Evolutionary conservation across 2,329 filamentous ascomycete species (phyloP).

Genomic region (Lasiodiplodia sp.): DNA sequence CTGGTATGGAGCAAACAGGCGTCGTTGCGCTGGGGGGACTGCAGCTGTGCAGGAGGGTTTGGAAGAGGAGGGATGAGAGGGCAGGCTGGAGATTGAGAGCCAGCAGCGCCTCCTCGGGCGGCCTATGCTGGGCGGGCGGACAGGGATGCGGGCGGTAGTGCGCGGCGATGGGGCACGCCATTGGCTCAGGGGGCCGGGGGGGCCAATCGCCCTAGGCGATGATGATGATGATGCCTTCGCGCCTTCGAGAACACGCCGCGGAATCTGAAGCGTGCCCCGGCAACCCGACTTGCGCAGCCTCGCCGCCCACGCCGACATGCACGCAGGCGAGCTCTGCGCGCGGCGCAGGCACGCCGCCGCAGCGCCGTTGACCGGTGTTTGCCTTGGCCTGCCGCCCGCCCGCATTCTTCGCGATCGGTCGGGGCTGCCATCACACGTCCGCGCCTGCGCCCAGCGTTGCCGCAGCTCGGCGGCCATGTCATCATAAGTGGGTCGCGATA

Average conservation of each 20-base stretch:
- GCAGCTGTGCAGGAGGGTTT: slow-evolving; percentile 21
- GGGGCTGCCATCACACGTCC: slow-evolving; percentile 1
- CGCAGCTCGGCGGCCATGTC: slow-evolving; percentile 26
- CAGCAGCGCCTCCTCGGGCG: slow-evolving; percentile 10
- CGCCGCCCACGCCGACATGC: not conserved
- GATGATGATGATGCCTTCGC: slow-evolving; percentile 17
- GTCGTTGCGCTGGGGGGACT: slow-evolving; percentile 13
- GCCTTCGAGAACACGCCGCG: slow-evolving; percentile 22
- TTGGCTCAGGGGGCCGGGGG: slow-evolving; percentile 16
- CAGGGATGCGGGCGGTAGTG: slow-evolving; percentile 19
- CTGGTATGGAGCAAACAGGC: slow-evolving; percentile 10
- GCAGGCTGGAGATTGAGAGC: slow-evolving; percentile 26
- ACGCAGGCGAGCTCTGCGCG: not conserved
- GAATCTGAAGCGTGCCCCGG: slow-evolving; percentile 3
- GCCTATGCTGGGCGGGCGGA: slow-evolving; percentile 21
- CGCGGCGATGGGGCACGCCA: slow-evolving; percentile 21
- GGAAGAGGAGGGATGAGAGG: slow-evolving; percentile 24
- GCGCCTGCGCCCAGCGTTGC: slow-evolving; percentile 17
- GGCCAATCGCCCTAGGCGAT: slow-evolving; percentile 7
- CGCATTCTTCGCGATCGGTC: slow-evolving; percentile 8
- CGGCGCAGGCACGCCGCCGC: slow-evolving; percentile 14
- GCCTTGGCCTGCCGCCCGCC: not conserved
- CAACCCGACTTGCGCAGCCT: too few relatives aligned
- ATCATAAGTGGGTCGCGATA: slow-evolving; percentile 27
- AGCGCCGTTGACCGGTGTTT: not conserved